Percentiles rank a stretch among this genome's conserved stretches.
Conservation (phyloP, 2,329 filamentous ascomycete species). For the Magnaporthiopsis incrustans region DNA sequence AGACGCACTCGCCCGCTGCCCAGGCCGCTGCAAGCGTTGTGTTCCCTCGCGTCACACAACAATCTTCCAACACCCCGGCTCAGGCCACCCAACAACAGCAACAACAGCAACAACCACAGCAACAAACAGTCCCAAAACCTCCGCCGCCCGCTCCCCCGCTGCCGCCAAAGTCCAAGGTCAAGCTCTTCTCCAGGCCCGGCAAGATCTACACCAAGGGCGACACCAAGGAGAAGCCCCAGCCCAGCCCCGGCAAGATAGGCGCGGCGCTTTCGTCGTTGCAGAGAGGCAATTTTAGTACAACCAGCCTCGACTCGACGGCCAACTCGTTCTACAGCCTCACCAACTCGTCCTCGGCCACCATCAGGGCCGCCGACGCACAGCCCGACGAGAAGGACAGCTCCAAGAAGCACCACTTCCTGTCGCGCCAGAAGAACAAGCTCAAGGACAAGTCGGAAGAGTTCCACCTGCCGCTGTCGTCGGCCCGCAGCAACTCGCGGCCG, state of each 20-base stretch:
- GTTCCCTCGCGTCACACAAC: conserved; percentile 57
- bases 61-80: conserved; percentile 31
- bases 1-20: conserved; percentile 53
- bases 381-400: conserved; percentile 59
- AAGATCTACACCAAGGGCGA: conserved; percentile 67
- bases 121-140: conserved; percentile 24
- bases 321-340: conserved; percentile 63
- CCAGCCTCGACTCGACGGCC: conserved; percentile 55
- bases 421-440: conserved; percentile 70
- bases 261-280: conserved; percentile 59
- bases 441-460: conserved; percentile 61
- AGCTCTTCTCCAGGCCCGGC: conserved; percentile 71
- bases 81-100: conserved; percentile 12
- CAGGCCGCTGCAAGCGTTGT: conserved; percentile 66
- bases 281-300: conserved; percentile 61
- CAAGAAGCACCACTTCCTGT: conserved; percentile 73
- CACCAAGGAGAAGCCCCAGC: conserved; percentile 55
- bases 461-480: conserved; percentile 64
- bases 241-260: conserved; percentile 65
- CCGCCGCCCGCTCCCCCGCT: conserved; percentile 31
- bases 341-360: conserved; percentile 71
- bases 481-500: conserved; percentile 67
- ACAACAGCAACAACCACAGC: conserved; percentile 6
- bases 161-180: conserved; percentile 67
- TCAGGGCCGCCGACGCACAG: conserved; percentile 53